Conservation (phyloP, 768 basidiomycete genomes). For the Boletus vinaceobasis region DNA sequence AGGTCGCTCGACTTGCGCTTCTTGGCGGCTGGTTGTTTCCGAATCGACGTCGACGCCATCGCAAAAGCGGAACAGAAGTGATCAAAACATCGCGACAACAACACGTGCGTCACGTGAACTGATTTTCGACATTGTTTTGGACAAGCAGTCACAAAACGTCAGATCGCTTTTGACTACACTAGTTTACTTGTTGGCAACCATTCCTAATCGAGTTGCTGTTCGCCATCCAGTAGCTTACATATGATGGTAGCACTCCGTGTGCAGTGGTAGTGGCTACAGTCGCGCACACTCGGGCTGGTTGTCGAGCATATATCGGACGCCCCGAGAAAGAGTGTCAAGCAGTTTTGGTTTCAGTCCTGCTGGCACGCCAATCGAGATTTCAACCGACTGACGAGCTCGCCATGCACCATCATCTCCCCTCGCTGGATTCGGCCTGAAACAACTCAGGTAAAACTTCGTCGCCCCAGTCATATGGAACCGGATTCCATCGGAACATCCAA, state of each 20-base stretch:
- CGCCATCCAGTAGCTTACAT: no score
- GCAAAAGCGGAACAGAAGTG: neutral
- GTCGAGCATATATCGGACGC: slow-evolving; percentile 3
- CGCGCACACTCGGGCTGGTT: neutral
- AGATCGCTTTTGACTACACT: no score
- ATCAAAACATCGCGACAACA: slow-evolving; percentile 15
- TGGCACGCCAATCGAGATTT: slow-evolving; percentile 20
- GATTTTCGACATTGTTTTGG: neutral
- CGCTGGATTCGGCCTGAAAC: slow-evolving; percentile 15
- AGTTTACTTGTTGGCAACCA: no score
- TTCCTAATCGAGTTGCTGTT: no score
- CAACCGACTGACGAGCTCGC: slow-evolving; percentile 7
- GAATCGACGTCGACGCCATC: slow-evolving; percentile 8
- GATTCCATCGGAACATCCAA: slow-evolving; percentile 11
- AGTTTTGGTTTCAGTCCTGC: slow-evolving; percentile 12
- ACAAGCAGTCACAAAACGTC: neutral
- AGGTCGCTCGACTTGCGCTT: slow-evolving; percentile 22
- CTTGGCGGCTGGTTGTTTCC: slow-evolving; percentile 12
- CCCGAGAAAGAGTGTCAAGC: slow-evolving; percentile 6
- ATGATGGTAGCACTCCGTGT: no score
- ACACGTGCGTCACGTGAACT: slow-evolving; percentile 21
- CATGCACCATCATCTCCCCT: slow-evolving; percentile 11
- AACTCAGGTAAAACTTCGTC: slow-evolving; percentile 3
- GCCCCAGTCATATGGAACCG: slow-evolving; percentile 8
- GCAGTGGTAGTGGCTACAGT: neutral